Base-by-base conservation (phyloP, 768 basidiomycete species). In the Infundibulicybe gibba region DNA sequence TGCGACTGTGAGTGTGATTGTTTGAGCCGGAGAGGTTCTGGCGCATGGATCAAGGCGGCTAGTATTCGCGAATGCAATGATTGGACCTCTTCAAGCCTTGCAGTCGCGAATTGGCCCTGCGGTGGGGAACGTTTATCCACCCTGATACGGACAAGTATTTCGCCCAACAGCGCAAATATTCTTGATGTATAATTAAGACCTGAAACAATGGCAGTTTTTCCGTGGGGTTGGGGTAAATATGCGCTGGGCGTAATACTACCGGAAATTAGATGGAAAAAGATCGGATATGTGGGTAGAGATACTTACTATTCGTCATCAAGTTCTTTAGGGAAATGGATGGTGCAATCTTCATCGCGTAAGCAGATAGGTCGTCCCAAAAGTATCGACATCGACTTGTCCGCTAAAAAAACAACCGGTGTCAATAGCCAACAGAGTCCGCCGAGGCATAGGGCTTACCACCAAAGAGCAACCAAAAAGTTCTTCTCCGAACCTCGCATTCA, bases 301-400 rank as follows among this genome's bases (percentile, higher is more conserved):
- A 80, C 87, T 57, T 66, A 91, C 89, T 90, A 91, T 70, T 91
- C 89, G 61, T 92, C 89, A 64, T 92, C 89, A 48, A 92, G 70
- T 66, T 92, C 89, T 64, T 85, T 87, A 20, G 90, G 90, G 67
- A 91, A 90, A 61, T 90, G 84, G 2, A 90, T 80, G 8, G 89
- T 90, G 65, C 90, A 93, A 63, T 95, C 92, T 61, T 94, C 93
- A 58, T 93, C 90, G 44, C 89, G 79, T 58, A 94, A 72, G 63
- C 83, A 89, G 52, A 93, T 89, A 33, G 90, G 90, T 49, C 91
- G 76, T 14, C 88, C 89, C 39, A 92, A 74, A 35, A 93, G 71
- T 55, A 92, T 86, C 41, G 87, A 86, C 85, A 87, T 88, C 14
- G 90, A 91, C 66, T 92, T 92, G 63, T 94, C 93, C 52, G 90